Evolutionary conservation across 352 stramenopile genomes (phyloP), one percentile per base, ranked within the genome.

Genomic region (Pythium inflatum): DNA sequence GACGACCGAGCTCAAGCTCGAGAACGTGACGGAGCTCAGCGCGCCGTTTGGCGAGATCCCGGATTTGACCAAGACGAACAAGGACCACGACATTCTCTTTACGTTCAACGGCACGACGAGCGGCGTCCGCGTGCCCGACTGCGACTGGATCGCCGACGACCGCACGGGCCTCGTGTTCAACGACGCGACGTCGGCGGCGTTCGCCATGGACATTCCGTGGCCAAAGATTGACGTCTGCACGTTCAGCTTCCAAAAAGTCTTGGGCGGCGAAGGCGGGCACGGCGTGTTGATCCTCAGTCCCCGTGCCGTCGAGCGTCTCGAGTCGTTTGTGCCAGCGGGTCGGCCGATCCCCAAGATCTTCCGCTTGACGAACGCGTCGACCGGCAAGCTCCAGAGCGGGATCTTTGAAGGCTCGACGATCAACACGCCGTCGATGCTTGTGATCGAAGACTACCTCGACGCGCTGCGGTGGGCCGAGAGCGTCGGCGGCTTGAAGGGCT

Each of bases 201-300:
- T 99, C 82, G 93, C 93, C 53, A 99, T 99, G 98, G 89, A 99
- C 43, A 99, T 99, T 73, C 92, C 94, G 30, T 99, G 98, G 97
- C 74, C 91, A 61, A 99, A 99, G 87, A 93, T 99, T 56, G 98
- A 99, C 78, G 95, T 99, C 56, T 98, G 94, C 59, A 99, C 98
- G 65, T 99, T 99, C 80, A 99, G 94, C 53, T 99, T 97, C 97
- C 98, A 99, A 81, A 99, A 99, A 85, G 98, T 99, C 40, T 86
- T 99, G 11, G 98, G 98, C 28, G 98, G 98, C 41, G 98, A 99
- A 83, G 98, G 97, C 54, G 97, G 83, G 50, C 98, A 99, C 75
- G 98, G 98, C 66, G 90, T 99, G 71, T 79, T 99, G 40, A 98
- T 99, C 58, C 70, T 99, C 40, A 98, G 88, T 62, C 98, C 98